Base-by-base conservation (phyloP, 2,329 filamentous ascomycete species). In the Aspergillus aculeatus region DNA sequence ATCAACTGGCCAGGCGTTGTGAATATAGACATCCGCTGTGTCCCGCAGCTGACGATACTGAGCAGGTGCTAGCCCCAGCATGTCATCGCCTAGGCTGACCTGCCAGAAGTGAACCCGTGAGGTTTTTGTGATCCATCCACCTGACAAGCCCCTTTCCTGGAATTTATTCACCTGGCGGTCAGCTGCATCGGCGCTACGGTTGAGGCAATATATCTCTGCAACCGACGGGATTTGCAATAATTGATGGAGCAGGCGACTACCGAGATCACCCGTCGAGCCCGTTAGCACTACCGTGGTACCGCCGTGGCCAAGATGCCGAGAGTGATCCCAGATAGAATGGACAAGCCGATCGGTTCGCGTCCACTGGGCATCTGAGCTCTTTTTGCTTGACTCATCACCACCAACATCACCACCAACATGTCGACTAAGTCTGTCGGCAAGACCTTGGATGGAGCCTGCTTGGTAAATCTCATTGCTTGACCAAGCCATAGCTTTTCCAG, bases 151-250 rank as follows among this genome's bases (percentile, higher is more conserved):
- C 7, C 29, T 52, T 35, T 52, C 19, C 32, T n/a, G 24, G 19
- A 32, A 14, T 16, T 5, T 32, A 16, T 38, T 12, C 12, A 12
- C 32, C 6, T 56, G 53, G 10, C 53, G 38, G 14, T 26, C 44
- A 19, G 5, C 26, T 14, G 56, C 48, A 31, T 50, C 51, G 7
- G 19, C 5, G 9, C 26, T 14, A 2, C 57, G 57, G 48, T 58
- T 54, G 21, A 58, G 51, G 21, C 57, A 58, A 21, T 60, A 60
- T 26, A 60, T n/a, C 1, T 60, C 16, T 29, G 54, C 23, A 9
- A 57, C 26, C 2, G 35, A 19, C 14, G 41, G 24, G 5, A 44
- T 21, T 2, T 26, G 21, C 24, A 60, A 23, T 11, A 60, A 32
- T 3, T 47, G 21, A 16, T 49, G n/a, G 16, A 60, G 50, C 2